phyloP scores from a whole-genome alignment of 2,329 filamentous ascomycete genomes.

The Elsinoe arachidis region DNA sequence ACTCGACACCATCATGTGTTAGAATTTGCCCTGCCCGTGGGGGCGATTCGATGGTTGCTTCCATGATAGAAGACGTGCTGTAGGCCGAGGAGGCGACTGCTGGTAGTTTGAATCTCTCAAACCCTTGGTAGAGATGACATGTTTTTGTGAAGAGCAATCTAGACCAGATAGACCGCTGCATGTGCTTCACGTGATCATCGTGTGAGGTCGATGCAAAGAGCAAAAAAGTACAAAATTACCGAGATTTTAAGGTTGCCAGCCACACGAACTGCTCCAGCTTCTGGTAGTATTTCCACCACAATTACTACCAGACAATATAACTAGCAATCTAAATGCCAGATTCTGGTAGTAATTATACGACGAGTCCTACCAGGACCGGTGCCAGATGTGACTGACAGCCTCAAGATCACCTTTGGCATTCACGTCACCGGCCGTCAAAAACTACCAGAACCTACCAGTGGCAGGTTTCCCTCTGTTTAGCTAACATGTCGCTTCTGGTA shows the following conservation, averaged over 20 bases:
- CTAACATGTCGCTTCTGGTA: too few species aligned
- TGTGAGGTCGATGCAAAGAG: neutral
- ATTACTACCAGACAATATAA: too few species aligned
- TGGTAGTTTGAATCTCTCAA: neutral
- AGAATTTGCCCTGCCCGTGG: constrained; percentile 26
- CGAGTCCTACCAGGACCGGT: too few species aligned
- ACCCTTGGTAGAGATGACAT: neutral
- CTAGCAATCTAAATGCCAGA: too few species aligned
- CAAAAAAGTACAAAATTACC: neutral
- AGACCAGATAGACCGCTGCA: neutral
- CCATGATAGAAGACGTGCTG: neutral
- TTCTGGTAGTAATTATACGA: too few species aligned
- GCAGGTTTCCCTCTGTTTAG: too few species aligned
- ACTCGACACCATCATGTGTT: constrained; percentile 26
- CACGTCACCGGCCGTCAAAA: too few species aligned
- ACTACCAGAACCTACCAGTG: too few species aligned
- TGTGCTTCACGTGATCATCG: neutral
- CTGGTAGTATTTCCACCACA: too few species aligned
- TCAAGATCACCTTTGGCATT: too few species aligned
- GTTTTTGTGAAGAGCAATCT: neutral
- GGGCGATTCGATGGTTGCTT: constrained; percentile 15
- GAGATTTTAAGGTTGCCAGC: neutral
- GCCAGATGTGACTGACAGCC: too few species aligned
- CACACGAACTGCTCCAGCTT: neutral
- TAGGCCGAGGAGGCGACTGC: too few species aligned